These are phyloP conservation scores for Mortierella sp. DNA, from an alignment of 371 early-diverging fungal genomes.

Conservation along the genomic window DNA sequence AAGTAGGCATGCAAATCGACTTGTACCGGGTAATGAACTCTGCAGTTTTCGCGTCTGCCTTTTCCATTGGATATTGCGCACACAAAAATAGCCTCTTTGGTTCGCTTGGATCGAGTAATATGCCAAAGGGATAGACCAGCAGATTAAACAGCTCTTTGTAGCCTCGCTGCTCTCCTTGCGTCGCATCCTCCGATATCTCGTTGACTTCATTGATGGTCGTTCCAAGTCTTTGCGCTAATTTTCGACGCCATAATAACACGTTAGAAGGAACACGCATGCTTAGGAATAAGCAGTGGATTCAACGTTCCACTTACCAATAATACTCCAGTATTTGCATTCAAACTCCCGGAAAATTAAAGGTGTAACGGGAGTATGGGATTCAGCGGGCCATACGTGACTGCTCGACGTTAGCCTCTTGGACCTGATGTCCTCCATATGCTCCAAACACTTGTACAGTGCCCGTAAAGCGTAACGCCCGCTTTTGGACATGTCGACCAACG, in stretches of 20 bases:
- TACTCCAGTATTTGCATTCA: conserved; percentile 43
- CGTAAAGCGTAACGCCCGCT: conserved; percentile 12
- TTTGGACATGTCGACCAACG: conserved; percentile 32
- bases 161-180: conserved; percentile 5
- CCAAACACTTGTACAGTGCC: conserved; percentile 29
- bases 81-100: neutral
- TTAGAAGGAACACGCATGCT: no score
- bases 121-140: conserved; percentile 24
- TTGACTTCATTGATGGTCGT: conserved; percentile 15
- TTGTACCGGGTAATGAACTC: conserved; percentile 14
- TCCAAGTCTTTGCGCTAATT: conserved; percentile 34
- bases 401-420: conserved; percentile 13
- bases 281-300: no score
- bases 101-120: conserved; percentile 3
- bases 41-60: conserved; percentile 1
- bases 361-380: conserved; percentile 12
- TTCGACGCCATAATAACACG: neutral
- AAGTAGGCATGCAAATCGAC: conserved; percentile 22
- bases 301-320: conserved; percentile 25
- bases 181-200: conserved; percentile 28
- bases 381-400: conserved; percentile 15
- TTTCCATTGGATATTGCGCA: conserved; percentile 15
- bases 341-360: conserved; percentile 30
- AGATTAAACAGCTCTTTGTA: conserved; percentile 21
- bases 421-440: conserved; percentile 32